These are phyloP conservation scores for Pseudonectria foliicola DNA, from an alignment of 2,329 filamentous ascomycete genomes.

Conservation along the genomic window DNA sequence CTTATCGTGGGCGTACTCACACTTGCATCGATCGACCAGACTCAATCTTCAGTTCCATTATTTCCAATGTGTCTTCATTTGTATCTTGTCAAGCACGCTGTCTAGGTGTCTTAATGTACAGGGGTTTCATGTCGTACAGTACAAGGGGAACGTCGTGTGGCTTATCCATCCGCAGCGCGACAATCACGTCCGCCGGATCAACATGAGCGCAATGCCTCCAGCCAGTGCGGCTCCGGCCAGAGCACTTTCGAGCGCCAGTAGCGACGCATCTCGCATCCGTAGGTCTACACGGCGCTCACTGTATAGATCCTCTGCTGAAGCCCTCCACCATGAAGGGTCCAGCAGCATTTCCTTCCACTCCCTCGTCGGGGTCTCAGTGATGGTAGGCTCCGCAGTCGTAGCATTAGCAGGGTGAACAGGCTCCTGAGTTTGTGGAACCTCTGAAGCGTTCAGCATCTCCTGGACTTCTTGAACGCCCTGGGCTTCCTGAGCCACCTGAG, in stretches of 20 bases:
- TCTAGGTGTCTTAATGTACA: conserved; percentile 1
- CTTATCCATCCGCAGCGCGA: too few species aligned
- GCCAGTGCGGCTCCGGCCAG: conserved; percentile 57
- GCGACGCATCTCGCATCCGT: conserved; percentile 62
- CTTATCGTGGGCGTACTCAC: too few species aligned
- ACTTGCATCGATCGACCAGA: too few species aligned
- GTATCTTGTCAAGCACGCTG: too few species aligned
- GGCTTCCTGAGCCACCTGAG: conserved; percentile 1
- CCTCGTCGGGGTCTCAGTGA: conserved; percentile 4
- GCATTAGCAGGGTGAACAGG: conserved; percentile 1
- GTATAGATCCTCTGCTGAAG: conserved; percentile 49
- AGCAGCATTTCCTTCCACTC: conserved; percentile 38
- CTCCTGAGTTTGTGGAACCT: conserved; percentile 1
- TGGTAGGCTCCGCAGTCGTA: conserved; percentile 6
- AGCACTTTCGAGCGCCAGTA: conserved; percentile 61
- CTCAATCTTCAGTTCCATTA: too few species aligned
- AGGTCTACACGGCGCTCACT: conserved; percentile 58
- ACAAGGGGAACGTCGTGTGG: conserved; percentile 1
- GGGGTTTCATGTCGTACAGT: not conserved
- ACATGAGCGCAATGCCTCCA: conserved; percentile 44
- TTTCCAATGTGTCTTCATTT: too few species aligned
- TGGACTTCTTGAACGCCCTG: too few species aligned
- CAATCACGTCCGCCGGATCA: conserved; percentile 30
- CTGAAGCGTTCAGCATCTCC: not conserved
- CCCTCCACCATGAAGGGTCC: conserved; percentile 40